Base-by-base conservation (phyloP, 106 monocot species). In the Phalaenopsis aphrodite region DNA sequence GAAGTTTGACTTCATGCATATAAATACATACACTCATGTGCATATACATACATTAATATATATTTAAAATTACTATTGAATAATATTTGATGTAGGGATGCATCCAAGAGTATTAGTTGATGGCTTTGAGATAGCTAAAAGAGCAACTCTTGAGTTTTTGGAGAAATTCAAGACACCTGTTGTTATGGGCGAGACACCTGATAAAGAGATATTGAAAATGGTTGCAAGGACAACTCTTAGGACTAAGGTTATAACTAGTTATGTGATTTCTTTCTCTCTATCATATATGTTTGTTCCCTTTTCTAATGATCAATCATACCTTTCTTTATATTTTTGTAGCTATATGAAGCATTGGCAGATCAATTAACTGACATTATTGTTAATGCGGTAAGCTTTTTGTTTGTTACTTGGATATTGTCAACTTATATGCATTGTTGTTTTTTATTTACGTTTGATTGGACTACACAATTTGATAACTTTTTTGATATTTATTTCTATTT, bases 141-240 rank as follows among this genome's bases (percentile, higher is more conserved):
- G 88, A 78, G 94, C 97, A 69, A 97, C 97, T 12, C 86, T 97
- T 77, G 97, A 94, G 58, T 97, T 97, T 88, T 89, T 97, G 66
- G 97, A 97, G 85, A 92, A 94, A 68, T 97, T 97, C 71, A 97
- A 97, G 75, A 94, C 94, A 18, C 92, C 90, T 75, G 97, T 97
- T 85, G 85, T 90, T 16, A 92, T 97, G 72, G 94, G 97, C 23
- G 90, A 92, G 56, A 46, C 79, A 9, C 94, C 97, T 49, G 97
- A 97, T 80, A 94, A 86, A 79, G 97, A 97, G 79, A 94, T 94
- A 36, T 55, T 97, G 84, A 97, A 97, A 83, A 94, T 97, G 92
- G 90, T 97, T 61, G 90, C 94, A 72, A 86, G 97, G 79, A 97
- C 97, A 55, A 94, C 97, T 16, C 85, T 97, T 71, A 90, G 97